These are phyloP conservation scores for Tetrahymena elliotti DNA, from an alignment of 73 alveolate genomes.

Conservation along the genomic window DNA sequence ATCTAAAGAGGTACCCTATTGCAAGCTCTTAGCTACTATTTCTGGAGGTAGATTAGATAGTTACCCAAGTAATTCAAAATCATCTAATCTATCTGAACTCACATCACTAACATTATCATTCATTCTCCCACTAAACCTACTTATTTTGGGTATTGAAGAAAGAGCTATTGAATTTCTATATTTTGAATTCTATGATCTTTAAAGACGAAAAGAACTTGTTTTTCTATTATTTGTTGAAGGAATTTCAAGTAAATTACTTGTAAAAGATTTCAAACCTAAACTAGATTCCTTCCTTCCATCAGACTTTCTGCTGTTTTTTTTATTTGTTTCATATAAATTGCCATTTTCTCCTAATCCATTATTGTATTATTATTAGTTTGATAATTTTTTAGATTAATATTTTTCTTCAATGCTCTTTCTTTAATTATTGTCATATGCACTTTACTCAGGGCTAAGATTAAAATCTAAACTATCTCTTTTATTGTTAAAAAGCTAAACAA, in stretches of 20 bases:
- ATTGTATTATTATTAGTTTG: not conserved
- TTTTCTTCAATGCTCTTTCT: not conserved
- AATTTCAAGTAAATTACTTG: not conserved
- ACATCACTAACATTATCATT: not conserved
- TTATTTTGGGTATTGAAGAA: not conserved
- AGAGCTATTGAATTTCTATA: not conserved
- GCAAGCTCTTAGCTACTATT: not conserved
- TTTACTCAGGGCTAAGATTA: not conserved
- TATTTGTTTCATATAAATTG: not conserved
- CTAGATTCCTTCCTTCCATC: not conserved
- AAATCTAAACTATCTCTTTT: not conserved
- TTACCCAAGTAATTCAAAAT: not conserved
- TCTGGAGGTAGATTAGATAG: not conserved
- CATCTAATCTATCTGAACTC: not conserved
- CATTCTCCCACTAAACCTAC: not conserved
- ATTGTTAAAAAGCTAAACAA: not conserved
- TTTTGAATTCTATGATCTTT: not conserved
- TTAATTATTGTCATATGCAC: not conserved
- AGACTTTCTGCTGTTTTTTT: not conserved
- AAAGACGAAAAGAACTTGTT: not conserved
- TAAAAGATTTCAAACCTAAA: not conserved
- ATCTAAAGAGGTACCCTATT: not conserved
- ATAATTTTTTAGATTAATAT: not conserved
- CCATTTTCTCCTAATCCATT: not conserved
- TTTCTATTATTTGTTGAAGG: not conserved